Evolutionary conservation across 116 monocot genomes (phyloP).

Genomic region (Papilionanthe hybrid): DNA sequence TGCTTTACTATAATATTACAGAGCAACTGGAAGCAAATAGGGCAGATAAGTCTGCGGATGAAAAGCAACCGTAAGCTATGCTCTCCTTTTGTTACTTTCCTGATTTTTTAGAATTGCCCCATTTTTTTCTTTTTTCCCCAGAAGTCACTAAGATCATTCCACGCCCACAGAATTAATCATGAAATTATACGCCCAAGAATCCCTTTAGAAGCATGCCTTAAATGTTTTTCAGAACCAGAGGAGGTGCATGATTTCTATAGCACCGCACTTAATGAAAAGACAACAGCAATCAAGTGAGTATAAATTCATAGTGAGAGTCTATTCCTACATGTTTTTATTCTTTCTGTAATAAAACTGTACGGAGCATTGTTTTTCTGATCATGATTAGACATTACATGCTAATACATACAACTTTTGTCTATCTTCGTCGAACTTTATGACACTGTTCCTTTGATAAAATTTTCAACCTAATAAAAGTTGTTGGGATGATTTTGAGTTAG

Average conservation of each 20-base stretch:
- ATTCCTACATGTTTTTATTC: background rate
- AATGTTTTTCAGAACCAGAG: slow-evolving; percentile 80
- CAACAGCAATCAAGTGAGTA: slow-evolving; percentile 88
- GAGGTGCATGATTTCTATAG: slow-evolving; percentile 88
- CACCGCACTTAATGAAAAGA: slow-evolving; percentile 88
- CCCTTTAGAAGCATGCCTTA: slow-evolving; percentile 77
- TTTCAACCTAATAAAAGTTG: background rate
- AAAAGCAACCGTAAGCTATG: slow-evolving; percentile 56
- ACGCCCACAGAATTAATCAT: slow-evolving; percentile 40
- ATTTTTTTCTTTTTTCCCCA: background rate
- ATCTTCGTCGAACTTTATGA: background rate
- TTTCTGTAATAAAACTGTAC: background rate
- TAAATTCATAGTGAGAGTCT: background rate
- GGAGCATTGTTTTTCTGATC: background rate
- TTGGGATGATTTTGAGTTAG: too few species aligned
- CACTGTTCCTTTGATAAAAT: background rate
- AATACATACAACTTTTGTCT: background rate
- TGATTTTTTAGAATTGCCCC: slow-evolving; percentile 5
- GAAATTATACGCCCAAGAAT: slow-evolving; percentile 93
- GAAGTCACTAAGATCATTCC: background rate
- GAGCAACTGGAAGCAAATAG: slow-evolving; percentile 77
- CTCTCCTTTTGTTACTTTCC: background rate
- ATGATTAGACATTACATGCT: background rate
- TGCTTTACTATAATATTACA: slow-evolving; percentile 20
- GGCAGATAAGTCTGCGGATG: slow-evolving; percentile 39